These are phyloP conservation scores for Yamadazyma friedrichii DNA, from an alignment of 1,139 yeast genomes.

Conservation along the genomic window DNA sequence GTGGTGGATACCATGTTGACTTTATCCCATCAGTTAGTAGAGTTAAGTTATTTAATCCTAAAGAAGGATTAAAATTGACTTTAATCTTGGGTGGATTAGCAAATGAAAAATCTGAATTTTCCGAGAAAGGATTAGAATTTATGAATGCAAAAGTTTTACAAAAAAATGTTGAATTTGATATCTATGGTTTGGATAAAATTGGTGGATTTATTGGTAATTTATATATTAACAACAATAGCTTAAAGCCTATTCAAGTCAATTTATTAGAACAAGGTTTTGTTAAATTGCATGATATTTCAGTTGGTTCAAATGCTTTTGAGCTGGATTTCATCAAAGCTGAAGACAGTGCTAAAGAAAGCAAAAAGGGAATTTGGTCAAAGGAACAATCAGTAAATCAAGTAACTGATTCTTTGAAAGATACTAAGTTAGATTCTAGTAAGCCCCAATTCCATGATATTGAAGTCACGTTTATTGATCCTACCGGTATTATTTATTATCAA, in stretches of 20 bases:
- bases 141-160: conserved; percentile 61
- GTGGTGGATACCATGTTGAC: conserved; percentile 61
- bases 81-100: conserved; percentile 76
- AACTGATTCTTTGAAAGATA: conserved; percentile 36
- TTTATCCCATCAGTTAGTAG: conserved; percentile 67
- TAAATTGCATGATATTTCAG: conserved; percentile 64
- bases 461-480: conserved; percentile 49
- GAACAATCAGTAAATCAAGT: conserved; percentile 21
- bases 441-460: conserved; percentile 62
- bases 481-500: conserved; percentile 58
- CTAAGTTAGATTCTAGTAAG: conserved; percentile 24
- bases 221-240: conserved; percentile 49
- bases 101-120: conserved; percentile 45
- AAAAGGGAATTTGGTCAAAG: conserved; percentile 66
- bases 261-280: conserved; percentile 67
- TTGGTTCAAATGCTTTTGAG: conserved; percentile 55
- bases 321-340: conserved; percentile 61
- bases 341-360: conserved; percentile 52
- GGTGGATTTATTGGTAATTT: conserved; percentile 82
- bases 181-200: conserved; percentile 69
- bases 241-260: conserved; percentile 58
- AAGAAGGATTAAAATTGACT: conserved; percentile 68
- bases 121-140: conserved; percentile 56
- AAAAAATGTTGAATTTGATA: conserved; percentile 68
- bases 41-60: conserved; percentile 64